phyloP scores from a whole-genome alignment of 2,329 filamentous ascomycete genomes.

The Lizonia empirigonia region DNA sequence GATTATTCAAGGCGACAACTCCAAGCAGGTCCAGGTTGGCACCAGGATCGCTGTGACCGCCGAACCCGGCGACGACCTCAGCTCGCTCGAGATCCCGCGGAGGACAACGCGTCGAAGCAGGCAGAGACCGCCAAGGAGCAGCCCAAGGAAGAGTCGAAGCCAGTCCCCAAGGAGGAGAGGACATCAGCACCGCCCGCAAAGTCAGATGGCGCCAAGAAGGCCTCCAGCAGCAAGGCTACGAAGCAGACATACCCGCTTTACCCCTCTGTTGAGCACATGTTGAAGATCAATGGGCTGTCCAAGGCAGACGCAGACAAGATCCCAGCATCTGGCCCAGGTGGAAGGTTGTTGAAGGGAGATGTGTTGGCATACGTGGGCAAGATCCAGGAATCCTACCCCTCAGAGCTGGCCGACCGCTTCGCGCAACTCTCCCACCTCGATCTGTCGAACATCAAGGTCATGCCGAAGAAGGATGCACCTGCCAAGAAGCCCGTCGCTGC shows the following conservation, averaged over 20 bases:
- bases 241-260: conserved; percentile 75
- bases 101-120: conserved; percentile 58
- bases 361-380: conserved; percentile 86
- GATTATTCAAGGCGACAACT: conserved; percentile 74
- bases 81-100: conserved; percentile 73
- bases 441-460: conserved; percentile 91
- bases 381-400: conserved; percentile 74
- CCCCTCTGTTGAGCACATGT: conserved; percentile 82
- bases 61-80: conserved; percentile 79
- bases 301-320: conserved; percentile 80
- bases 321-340: conserved; percentile 83
- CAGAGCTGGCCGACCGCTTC: conserved; percentile 72
- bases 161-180: conserved; percentile 44
- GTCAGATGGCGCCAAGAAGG: conserved; percentile 34
- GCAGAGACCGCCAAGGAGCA: conserved; percentile 44
- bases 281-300: conserved; percentile 78
- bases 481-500: conserved; percentile 53
- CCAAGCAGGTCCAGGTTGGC: conserved; percentile 79
- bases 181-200: conserved; percentile 40
- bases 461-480: conserved; percentile 53
- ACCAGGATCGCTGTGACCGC: conserved; percentile 81
- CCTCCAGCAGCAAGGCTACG: conserved; percentile 55
- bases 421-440: conserved; percentile 82
- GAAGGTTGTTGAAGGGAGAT: conserved; percentile 92
- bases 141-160: conserved; percentile 27